Evolutionary conservation across 306 rosid species (phyloP).

Genomic region (Parietaria judaica): DNA sequence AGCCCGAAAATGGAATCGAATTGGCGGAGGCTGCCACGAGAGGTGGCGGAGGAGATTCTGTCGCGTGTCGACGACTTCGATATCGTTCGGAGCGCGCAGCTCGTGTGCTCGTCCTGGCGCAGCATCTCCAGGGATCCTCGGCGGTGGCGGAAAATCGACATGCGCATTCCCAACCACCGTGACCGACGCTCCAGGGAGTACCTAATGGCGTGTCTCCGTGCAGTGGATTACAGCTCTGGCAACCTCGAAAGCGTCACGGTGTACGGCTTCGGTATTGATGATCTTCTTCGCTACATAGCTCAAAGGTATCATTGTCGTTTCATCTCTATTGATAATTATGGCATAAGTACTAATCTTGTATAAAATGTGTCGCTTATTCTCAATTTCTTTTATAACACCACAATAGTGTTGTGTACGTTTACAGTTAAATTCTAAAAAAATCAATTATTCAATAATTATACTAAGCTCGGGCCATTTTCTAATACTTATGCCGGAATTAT

Average conservation of each 20-base stretch:
- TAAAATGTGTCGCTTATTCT: too few species aligned
- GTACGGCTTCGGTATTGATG: constrained; percentile 33
- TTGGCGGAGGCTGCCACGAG: constrained; percentile 50
- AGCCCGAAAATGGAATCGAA: background rate
- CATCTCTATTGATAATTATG: background rate
- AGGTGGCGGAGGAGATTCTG: constrained; percentile 31
- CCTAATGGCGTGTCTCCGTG: background rate
- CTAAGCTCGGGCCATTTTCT: too few species aligned
- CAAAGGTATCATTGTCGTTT: constrained; percentile 22
- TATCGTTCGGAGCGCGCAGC: constrained; percentile 23
- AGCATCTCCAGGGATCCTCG: constrained; percentile 42
- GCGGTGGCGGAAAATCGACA: constrained; percentile 42
- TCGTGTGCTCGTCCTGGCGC: constrained; percentile 49
- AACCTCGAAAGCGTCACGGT: constrained; percentile 24
- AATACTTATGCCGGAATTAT: too few species aligned
- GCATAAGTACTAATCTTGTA: too few species aligned
- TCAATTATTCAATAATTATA: too few species aligned
- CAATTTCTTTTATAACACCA: too few species aligned
- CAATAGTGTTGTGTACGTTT: too few species aligned
- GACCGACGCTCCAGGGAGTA: background rate
- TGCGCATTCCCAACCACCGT: constrained; percentile 17
- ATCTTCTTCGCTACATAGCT: constrained; percentile 31
- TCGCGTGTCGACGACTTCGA: constrained; percentile 33
- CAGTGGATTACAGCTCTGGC: constrained; percentile 14
- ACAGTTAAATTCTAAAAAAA: too few species aligned